Conservation (phyloP, 1,139 yeast species). For the Zygoascus sp. region DNA sequence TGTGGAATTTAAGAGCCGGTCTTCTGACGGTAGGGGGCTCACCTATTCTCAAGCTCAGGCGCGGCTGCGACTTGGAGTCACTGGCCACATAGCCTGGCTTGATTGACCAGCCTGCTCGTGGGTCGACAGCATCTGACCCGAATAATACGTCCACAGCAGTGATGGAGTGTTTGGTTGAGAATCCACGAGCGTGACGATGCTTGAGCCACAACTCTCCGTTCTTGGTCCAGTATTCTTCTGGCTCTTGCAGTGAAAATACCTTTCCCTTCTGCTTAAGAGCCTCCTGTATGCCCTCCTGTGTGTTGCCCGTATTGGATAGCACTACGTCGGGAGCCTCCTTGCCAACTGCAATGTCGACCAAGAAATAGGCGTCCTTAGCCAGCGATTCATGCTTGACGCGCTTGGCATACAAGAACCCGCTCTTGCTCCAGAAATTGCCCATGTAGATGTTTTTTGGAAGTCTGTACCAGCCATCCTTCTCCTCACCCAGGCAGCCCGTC, state of each 20-base stretch:
- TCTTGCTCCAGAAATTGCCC: conserved; percentile 30
- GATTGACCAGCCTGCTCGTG: conserved; percentile 67
- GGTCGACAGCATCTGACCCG: conserved; percentile 72
- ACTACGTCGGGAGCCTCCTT: not conserved
- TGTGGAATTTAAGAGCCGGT: conserved; percentile 37
- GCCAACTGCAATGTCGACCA: conserved; percentile 30
- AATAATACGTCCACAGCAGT: conserved; percentile 58
- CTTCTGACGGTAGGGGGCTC: conserved; percentile 31
- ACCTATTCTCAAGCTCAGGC: conserved; percentile 38
- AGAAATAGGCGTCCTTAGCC: conserved; percentile 24
- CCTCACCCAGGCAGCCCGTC: conserved; percentile 25
- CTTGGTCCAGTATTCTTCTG: conserved; percentile 36
- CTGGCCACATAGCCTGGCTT: conserved; percentile 32
- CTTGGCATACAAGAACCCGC: conserved; percentile 29
- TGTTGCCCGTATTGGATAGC: not conserved
- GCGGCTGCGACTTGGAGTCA: conserved; percentile 27
- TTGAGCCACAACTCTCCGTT: conserved; percentile 50
- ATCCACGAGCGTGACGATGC: conserved; percentile 33
- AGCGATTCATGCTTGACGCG: conserved; percentile 29
- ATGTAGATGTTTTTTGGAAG: conserved; percentile 35
- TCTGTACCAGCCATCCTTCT: conserved; percentile 30
- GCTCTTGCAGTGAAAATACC: too few relatives aligned
- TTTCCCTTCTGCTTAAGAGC: conserved; percentile 9
- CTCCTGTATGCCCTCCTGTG: not conserved
- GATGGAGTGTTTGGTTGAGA: conserved; percentile 35